Evolutionary conservation across 306 rosid species (phyloP).

Genomic region (Malus fusca): DNA sequence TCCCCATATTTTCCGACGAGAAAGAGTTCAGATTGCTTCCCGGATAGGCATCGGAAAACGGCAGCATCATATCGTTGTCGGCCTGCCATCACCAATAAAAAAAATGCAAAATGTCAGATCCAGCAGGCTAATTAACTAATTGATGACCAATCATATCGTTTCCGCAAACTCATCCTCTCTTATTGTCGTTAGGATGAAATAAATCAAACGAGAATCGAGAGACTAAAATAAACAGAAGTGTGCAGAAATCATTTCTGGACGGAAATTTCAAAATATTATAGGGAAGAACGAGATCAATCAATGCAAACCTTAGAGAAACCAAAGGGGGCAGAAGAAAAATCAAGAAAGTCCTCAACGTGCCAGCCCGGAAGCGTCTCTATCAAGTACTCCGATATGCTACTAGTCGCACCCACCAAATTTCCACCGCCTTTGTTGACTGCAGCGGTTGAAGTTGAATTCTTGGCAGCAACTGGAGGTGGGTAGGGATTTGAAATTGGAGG

Average conservation of each 20-base stretch:
- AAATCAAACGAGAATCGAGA: no score
- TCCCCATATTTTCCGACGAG: conserved; percentile 32
- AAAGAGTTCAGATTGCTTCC: conserved; percentile 28
- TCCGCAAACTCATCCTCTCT: no score
- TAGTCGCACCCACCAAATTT: conserved; percentile 3
- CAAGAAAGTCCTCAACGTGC: conserved; percentile 85
- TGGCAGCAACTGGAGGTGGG: conserved; percentile 16
- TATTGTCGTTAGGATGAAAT: no score
- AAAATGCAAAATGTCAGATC: neutral
- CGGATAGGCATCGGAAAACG: conserved; percentile 32
- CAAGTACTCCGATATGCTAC: conserved; percentile 81
- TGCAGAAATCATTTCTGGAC: neutral
- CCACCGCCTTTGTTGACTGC: neutral
- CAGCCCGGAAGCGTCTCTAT: conserved; percentile 91
- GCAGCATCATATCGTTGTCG: conserved; percentile 19
- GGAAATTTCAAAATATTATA: neutral
- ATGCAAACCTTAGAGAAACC: conserved; percentile 56
- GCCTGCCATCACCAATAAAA: conserved; percentile 23
- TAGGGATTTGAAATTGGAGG: conserved; percentile 3
- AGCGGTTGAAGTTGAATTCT: conserved; percentile 14
- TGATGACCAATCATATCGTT: neutral
- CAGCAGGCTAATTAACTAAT: neutral
- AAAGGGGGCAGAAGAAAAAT: conserved; percentile 38
- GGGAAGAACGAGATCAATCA: neutral
- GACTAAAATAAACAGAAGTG: neutral